Percentiles rank a stretch among this genome's conserved stretches.
Conservation (phyloP, 1,139 yeast genomes). For the Nadsonia starkeyi-henricii region DNA sequence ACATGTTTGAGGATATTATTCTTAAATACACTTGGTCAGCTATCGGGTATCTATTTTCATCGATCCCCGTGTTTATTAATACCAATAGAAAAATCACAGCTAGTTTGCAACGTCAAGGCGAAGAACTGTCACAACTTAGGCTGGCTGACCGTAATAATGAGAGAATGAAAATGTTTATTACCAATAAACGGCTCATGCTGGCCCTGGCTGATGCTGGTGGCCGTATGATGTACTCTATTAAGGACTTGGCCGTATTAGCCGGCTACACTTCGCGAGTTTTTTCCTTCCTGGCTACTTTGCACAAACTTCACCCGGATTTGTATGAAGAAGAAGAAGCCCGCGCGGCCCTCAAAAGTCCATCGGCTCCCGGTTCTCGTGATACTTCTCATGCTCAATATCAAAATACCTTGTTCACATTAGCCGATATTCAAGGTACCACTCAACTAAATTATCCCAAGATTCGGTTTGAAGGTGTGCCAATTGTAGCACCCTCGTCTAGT, state of each 20-base stretch:
- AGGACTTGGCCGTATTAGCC: slow-evolving; percentile 81
- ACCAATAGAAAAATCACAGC: slow-evolving; percentile 24
- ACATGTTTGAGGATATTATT: slow-evolving; percentile 71
- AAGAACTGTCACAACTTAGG: neutral
- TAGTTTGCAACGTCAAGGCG: slow-evolving; percentile 1
- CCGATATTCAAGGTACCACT: slow-evolving; percentile 64
- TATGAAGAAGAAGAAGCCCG: slow-evolving; percentile 13
- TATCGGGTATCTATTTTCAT: slow-evolving; percentile 78
- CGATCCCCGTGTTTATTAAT: slow-evolving; percentile 61
- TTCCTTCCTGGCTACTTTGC: slow-evolving; percentile 58
- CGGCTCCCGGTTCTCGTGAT: slow-evolving; percentile 1
- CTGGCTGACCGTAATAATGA: slow-evolving; percentile 20
- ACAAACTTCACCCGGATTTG: slow-evolving; percentile 57
- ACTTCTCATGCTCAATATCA: slow-evolving; percentile 5
- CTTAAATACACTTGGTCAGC: slow-evolving; percentile 93
- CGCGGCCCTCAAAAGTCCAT: too few relatives aligned
- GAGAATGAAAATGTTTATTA: slow-evolving; percentile 72
- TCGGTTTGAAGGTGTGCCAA: slow-evolving; percentile 69
- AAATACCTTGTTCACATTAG: slow-evolving; percentile 18
- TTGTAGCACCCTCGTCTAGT: slow-evolving; percentile 50
- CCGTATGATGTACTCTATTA: slow-evolving; percentile 88
- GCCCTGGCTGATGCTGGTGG: slow-evolving; percentile 94
- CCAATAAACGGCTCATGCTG: slow-evolving; percentile 79
- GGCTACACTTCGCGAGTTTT: slow-evolving; percentile 86
- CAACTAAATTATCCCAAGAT: slow-evolving; percentile 70